Evolutionary conservation across 768 basidiomycete species (phyloP).

Genomic region (Phaeotremella skinneri): DNA sequence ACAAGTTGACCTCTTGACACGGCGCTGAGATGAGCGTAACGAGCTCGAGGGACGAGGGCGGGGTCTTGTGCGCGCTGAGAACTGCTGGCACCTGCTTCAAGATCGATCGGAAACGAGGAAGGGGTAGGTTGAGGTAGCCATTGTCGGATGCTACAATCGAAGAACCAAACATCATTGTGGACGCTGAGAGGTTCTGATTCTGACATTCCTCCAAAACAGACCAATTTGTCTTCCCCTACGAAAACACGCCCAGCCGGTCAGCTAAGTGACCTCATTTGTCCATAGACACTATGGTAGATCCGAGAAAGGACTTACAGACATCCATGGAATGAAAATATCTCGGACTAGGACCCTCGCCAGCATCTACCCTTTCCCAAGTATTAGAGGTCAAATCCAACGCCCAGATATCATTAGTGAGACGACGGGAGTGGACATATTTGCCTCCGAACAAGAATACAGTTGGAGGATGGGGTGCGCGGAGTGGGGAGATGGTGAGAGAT

Average conservation of each 20-base stretch:
- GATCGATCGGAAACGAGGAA: conserved; percentile 39
- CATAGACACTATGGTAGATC: conserved; percentile 1
- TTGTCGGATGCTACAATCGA: conserved; percentile 66
- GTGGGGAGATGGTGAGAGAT: conserved; percentile 42
- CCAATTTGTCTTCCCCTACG: conserved; percentile 74
- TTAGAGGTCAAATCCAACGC: conserved; percentile 79
- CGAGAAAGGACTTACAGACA: conserved; percentile 55
- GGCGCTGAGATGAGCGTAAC: conserved; percentile 92
- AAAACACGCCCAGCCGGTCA: conserved; percentile 16
- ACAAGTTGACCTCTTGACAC: conserved; percentile 79
- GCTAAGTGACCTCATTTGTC: background rate
- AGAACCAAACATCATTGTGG: conserved; percentile 87
- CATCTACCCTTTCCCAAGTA: conserved; percentile 70
- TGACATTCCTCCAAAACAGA: conserved; percentile 93
- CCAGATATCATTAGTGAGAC: conserved; percentile 88
- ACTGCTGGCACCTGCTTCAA: conserved; percentile 8
- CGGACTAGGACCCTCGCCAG: conserved; percentile 62
- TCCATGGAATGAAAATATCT: conserved; percentile 96
- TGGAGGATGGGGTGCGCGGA: conserved; percentile 30
- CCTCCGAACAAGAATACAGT: conserved; percentile 61
- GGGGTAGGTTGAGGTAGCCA: conserved; percentile 64
- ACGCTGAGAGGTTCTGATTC: conserved; percentile 73
- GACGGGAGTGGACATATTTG: conserved; percentile 75
- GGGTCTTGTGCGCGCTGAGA: conserved; percentile 51
- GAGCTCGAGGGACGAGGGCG: conserved; percentile 68